These are phyloP conservation scores for Boletus tylopilopsis DNA, from an alignment of 768 basidiomycete species.

Conservation along the genomic window DNA sequence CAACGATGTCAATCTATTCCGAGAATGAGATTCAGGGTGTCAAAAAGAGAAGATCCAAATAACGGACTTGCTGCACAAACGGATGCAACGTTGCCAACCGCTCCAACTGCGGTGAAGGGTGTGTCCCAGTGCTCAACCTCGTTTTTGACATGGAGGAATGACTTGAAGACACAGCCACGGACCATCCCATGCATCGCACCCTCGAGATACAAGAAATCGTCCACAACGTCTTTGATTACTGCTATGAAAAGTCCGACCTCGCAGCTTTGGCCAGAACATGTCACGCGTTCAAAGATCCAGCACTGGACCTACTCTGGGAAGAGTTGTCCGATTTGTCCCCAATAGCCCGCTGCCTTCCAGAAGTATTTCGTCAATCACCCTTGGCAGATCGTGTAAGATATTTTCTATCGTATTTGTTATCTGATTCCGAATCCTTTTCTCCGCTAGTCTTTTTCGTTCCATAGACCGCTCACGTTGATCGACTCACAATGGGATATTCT, in stretches of 20 bases:
- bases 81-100: slow-evolving; percentile 41
- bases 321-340: too few species aligned
- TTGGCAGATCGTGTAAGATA: too few species aligned
- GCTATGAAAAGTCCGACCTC: too few species aligned
- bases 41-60: neutral
- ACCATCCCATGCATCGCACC: too few species aligned
- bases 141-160: slow-evolving; percentile 6
- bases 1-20: slow-evolving; percentile 58
- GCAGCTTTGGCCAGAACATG: too few species aligned
- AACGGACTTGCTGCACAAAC: slow-evolving; percentile 50
- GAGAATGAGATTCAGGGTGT: slow-evolving; percentile 2
- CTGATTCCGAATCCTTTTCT: neutral
- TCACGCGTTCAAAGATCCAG: too few species aligned
- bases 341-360: too few species aligned
- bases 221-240: too few species aligned
- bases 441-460: neutral
- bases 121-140: slow-evolving; percentile 18
- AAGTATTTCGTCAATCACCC: too few species aligned
- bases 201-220: too few species aligned
- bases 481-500: neutral
- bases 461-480: neutral
- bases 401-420: neutral
- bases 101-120: slow-evolving; percentile 29
- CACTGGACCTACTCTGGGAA: too few species aligned
- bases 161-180: slow-evolving; percentile 15